phyloP scores from a whole-genome alignment of 257 asterid species.

The Penstemon eatonii region DNA sequence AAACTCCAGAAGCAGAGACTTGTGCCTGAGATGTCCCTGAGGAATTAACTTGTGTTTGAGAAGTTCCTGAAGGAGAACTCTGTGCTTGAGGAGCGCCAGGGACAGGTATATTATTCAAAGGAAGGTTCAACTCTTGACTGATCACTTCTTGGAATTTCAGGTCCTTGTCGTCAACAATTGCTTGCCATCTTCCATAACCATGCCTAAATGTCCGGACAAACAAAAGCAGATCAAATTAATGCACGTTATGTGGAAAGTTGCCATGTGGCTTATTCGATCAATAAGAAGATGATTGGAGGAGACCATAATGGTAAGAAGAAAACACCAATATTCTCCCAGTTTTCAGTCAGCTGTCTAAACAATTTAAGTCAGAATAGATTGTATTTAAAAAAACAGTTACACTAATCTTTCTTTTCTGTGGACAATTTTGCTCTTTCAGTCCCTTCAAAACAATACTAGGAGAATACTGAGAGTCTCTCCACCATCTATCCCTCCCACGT shows the following conservation, averaged over 20 bases:
- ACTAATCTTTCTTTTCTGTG: constrained; percentile 1
- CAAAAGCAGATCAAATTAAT: constrained; percentile 27
- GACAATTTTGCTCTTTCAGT: neutral
- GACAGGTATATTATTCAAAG: constrained; percentile 52
- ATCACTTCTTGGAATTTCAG: constrained; percentile 76
- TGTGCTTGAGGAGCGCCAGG: constrained; percentile 59
- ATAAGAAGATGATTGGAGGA: constrained; percentile 5
- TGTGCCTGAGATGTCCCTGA: constrained; percentile 45
- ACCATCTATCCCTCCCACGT: constrained; percentile 13
- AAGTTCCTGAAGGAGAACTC: constrained; percentile 38
- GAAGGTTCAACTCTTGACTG: constrained; percentile 84
- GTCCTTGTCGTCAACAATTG: constrained; percentile 89
- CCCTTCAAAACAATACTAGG: constrained; percentile 4
- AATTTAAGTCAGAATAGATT: constrained; percentile 15
- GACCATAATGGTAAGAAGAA: constrained; percentile 3
- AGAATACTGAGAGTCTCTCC: neutral
- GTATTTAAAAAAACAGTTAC: constrained; percentile 8
- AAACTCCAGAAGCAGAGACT: neutral
- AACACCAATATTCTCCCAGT: constrained; percentile 9
- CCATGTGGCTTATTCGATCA: constrained; percentile 1
- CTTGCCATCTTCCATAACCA: constrained; percentile 99
- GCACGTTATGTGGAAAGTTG: constrained; percentile 15
- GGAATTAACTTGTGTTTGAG: constrained; percentile 45
- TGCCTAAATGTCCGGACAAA: constrained; percentile 53
- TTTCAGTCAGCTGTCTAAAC: constrained; percentile 20